Evolutionary conservation across 163 green algal species (phyloP), one percentile per base, ranked within the genome.

Genomic region (Trebouxia gelatinosa): DNA sequence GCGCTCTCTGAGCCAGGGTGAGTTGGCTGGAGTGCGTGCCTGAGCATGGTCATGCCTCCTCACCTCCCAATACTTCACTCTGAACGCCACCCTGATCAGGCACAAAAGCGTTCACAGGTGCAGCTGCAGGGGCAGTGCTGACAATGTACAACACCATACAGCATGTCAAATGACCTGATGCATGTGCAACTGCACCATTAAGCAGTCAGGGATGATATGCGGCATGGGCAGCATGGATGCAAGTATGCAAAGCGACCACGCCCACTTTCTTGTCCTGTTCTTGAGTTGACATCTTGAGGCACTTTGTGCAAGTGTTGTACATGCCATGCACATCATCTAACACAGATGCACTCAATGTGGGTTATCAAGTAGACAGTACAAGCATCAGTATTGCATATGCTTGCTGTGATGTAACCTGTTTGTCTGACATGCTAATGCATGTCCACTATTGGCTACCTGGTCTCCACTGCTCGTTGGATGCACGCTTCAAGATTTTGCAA

Each of bases 11-110:
- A 76, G 68, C 68, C 68, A 76, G 17, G 68, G 21, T 39, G 68
- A 76, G 68, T 76, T 76, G 68, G 43, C 68, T 9, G 43, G 40
- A 11, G 40, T 76, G 11, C 68, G 37, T 17, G 68, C 68, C 32
- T 59, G 11, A 29, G 68, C 68, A 64, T 76, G 68, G 28, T 76
- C 68, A n/a, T 31, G 19, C 21, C 40, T 38, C 28, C 68, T 40
- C 6, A 58, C 29, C 6, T 38, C 43, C 40, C 46, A 76, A 11
- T 76, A 76, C 40, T 38, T 26, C 29, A 61, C 19, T n/a, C 68
- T 62, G 40, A 76, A 76, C 19, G 68, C 68, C 28, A 76, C 68
- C 48, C 68, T 76, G 19, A 2, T 66, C 28, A 32, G 19, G 54
- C 23, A 65, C 54, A 65, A 28, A 19, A 65, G 46, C 17, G 13